Evolutionary conservation across 2,329 filamentous ascomycete species (phyloP), one percentile per base, ranked within the genome.

Genomic region (Botryotinia narcissicola): DNA sequence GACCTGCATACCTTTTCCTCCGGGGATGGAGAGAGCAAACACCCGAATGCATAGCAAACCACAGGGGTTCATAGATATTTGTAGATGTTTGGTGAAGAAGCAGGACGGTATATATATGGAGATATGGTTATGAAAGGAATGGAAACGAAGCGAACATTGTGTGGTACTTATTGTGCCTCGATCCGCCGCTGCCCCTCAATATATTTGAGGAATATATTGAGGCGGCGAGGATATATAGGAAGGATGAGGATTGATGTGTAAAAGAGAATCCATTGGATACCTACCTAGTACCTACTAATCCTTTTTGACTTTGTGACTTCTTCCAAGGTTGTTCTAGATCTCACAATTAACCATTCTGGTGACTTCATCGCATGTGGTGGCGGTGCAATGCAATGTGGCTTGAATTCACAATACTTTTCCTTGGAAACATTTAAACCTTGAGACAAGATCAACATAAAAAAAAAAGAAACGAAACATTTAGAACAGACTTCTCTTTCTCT

Each of bases 311-410:
- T n/a, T 29, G 51, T 57, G 20, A 64, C 10, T 3, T 64, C 62
- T 46, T 35, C 35, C 35, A 35, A 35, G 35, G 35, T 35, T 25
- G 62, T 35, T 46, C n/a, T 32, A n/a, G 51, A 57, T 57, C 51
- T 29, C 9, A 10, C 42, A 61, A n/a, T 44, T 29, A 6, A 60
- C n/a, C n/a, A n/a, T 35, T 61, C 3, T 8, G 48, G 63, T 67
- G 44, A 48, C 63, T 67, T 37, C 25, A 40, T 37, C 7, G 14
- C 7, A 14, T 29, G 48, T 32, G 64, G 48, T 57, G 64, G 64
- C 64, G 48, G 64, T 68, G 64, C 64, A 57, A 57, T 68, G 64
- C 64, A 57, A 68, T 68, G 48, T 68, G 64, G 48, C 64, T 68
- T 57, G 16, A 3, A 18, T 18, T 37, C 16, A 68, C 46, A 54